Evolutionary conservation across 2,329 filamentous ascomycete genomes (phyloP).

Genomic region (Penicillium sp.): DNA sequence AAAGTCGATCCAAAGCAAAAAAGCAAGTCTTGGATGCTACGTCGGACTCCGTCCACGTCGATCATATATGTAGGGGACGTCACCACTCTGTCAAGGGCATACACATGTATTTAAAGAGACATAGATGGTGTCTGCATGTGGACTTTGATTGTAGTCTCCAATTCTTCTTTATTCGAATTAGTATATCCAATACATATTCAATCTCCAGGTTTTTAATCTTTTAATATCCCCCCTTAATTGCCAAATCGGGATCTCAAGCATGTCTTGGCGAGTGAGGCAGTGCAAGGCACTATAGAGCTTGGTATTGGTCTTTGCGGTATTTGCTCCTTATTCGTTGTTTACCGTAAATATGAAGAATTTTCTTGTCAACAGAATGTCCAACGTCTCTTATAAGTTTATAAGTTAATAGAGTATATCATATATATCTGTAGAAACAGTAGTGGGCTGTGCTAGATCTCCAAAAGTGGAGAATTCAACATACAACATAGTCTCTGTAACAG

Average conservation of each 20-base stretch:
- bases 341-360: not conserved
- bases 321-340: not conserved
- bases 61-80: slow-evolving; percentile 1
- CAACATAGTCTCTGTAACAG: not conserved
- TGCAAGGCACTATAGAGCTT: slow-evolving; percentile 22
- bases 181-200: not conserved
- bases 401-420: no score
- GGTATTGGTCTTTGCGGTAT: slow-evolving; percentile 2
- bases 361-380: no score
- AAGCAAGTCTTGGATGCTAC: not conserved
- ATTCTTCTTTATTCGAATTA: not conserved
- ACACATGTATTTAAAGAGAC: not conserved
- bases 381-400: no score
- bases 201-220: not conserved
- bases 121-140: not conserved
- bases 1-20: not conserved
- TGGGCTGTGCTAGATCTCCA: no score
- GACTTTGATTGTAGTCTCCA: not conserved
- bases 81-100: not conserved
- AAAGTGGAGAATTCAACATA: no score
- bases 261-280: slow-evolving; percentile 24
- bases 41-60: not conserved
- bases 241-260: not conserved
- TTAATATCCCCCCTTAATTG: not conserved
- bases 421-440: no score